phyloP scores from a whole-genome alignment of 495 filamentous ascomycete genomes.

The Podospora pseudocomata region DNA sequence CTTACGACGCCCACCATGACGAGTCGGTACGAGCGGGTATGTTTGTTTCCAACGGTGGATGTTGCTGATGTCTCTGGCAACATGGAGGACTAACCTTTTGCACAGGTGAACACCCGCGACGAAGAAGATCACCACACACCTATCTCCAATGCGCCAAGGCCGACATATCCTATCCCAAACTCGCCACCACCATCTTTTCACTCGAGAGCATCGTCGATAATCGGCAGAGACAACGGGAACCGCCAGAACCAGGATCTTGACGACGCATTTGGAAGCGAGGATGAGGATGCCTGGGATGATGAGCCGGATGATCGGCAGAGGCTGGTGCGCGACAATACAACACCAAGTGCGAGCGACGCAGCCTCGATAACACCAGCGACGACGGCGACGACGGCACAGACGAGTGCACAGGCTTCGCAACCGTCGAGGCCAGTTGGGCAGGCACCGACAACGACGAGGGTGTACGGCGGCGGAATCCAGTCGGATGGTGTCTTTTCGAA shows the following conservation, averaged over 20 bases:
- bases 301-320: constrained; percentile 81
- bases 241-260: constrained; percentile 69
- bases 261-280: constrained; percentile 83
- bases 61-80: background rate
- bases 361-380: constrained; percentile 12
- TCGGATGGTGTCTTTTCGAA: constrained; percentile 97
- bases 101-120: constrained; percentile 48
- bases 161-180: constrained; percentile 55
- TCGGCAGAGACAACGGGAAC: constrained; percentile 43
- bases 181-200: constrained; percentile 95
- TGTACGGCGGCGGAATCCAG: constrained; percentile 64
- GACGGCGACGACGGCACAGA: constrained; percentile 6
- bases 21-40: constrained; percentile 83
- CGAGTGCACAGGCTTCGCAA: constrained; percentile 25
- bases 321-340: constrained; percentile 70
- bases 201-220: constrained; percentile 73
- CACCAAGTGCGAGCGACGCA: constrained; percentile 27
- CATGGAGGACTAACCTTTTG: background rate
- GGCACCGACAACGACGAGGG: constrained; percentile 27
- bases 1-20: constrained; percentile 55
- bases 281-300: constrained; percentile 68
- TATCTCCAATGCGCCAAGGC: constrained; percentile 28
- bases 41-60: constrained; percentile 24
- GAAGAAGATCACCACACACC: constrained; percentile 44
- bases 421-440: constrained; percentile 7